Evolutionary conservation across 2,329 filamentous ascomycete species (phyloP).

Genomic region (Sporothrix mexicana): DNA sequence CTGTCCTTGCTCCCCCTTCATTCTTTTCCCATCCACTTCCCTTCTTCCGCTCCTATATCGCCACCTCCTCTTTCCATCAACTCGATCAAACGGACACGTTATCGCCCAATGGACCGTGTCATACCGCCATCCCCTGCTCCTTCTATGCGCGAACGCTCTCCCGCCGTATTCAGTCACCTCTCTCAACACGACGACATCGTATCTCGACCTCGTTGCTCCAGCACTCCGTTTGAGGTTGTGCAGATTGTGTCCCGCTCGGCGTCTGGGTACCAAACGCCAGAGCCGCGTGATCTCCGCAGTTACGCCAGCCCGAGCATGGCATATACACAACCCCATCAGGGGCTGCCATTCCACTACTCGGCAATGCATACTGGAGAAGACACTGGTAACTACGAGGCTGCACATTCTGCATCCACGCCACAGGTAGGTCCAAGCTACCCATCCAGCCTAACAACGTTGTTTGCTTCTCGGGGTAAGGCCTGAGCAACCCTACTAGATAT

Average conservation of each 20-base stretch:
- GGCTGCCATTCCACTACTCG: slow-evolving; percentile 37
- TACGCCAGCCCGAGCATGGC: slow-evolving; percentile 43
- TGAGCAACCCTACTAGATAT: no score
- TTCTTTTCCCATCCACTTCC: slow-evolving; percentile 17
- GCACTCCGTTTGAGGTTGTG: slow-evolving; percentile 41
- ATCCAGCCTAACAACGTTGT: no score
- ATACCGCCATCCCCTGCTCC: slow-evolving; percentile 55
- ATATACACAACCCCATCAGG: slow-evolving; percentile 41
- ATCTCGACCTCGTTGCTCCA: slow-evolving; percentile 42
- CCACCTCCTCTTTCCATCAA: neutral
- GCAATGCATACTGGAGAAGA: slow-evolving; percentile 27
- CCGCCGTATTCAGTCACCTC: slow-evolving; percentile 52
- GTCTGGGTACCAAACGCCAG: slow-evolving; percentile 49
- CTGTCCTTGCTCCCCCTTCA: neutral
- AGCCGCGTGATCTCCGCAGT: slow-evolving; percentile 42
- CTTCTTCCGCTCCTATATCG: slow-evolving; percentile 8
- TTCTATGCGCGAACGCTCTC: slow-evolving; percentile 48
- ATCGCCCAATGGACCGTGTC: slow-evolving; percentile 47
- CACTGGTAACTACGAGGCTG: slow-evolving; percentile 18
- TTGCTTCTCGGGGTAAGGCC: no score
- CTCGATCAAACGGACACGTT: neutral
- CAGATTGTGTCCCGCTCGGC: slow-evolving; percentile 47
- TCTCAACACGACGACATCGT: slow-evolving; percentile 51
- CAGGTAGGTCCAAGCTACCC: slow-evolving; percentile 27
- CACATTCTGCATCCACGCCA: neutral